Percentiles rank a stretch among this genome's conserved stretches.
These are phyloP conservation scores for Roridomyces roridus DNA, from an alignment of 768 basidiomycete genomes.

Conservation along the genomic window DNA sequence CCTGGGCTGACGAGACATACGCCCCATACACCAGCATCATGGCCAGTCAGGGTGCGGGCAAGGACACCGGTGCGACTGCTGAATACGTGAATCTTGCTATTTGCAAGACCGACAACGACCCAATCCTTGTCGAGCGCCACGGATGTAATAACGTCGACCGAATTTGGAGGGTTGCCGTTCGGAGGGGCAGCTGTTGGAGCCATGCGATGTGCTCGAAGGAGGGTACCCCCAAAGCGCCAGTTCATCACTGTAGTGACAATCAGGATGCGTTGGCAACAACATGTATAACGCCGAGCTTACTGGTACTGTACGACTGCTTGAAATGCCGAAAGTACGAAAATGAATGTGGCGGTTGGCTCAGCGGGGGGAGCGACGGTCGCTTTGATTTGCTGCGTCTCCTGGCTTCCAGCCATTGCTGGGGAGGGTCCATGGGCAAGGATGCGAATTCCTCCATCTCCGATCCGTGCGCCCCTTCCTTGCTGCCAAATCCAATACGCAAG, in stretches of 20 bases:
- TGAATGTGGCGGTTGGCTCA: slow-evolving; percentile 4
- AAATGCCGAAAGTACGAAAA: slow-evolving; percentile 77
- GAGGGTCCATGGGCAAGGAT: slow-evolving; percentile 44
- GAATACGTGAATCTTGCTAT: slow-evolving; percentile 85
- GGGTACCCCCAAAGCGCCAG: slow-evolving; percentile 77
- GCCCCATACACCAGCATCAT: slow-evolving; percentile 92
- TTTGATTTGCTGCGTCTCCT: slow-evolving; percentile 28
- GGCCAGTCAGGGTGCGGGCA: slow-evolving; percentile 79
- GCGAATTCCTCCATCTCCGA: slow-evolving; percentile 39
- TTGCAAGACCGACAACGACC: slow-evolving; percentile 90
- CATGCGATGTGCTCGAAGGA: slow-evolving; percentile 71
- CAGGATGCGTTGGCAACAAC: background rate
- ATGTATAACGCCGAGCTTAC: slow-evolving; percentile 44
- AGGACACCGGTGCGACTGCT: slow-evolving; percentile 79
- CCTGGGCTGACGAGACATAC: slow-evolving; percentile 78
- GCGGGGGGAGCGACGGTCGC: background rate
- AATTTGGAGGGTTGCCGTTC: slow-evolving; percentile 41
- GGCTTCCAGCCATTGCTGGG: slow-evolving; percentile 44
- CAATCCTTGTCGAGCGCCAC: slow-evolving; percentile 83
- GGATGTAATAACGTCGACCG: slow-evolving; percentile 82
- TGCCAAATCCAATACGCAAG: slow-evolving; percentile 55
- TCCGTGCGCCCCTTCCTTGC: slow-evolving; percentile 23
- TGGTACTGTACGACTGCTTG: slow-evolving; percentile 72
- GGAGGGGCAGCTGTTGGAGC: slow-evolving; percentile 28
- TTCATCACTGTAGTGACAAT: slow-evolving; percentile 62